Conservation (phyloP, 805 yeast species). For the Candida nanaspora region DNA sequence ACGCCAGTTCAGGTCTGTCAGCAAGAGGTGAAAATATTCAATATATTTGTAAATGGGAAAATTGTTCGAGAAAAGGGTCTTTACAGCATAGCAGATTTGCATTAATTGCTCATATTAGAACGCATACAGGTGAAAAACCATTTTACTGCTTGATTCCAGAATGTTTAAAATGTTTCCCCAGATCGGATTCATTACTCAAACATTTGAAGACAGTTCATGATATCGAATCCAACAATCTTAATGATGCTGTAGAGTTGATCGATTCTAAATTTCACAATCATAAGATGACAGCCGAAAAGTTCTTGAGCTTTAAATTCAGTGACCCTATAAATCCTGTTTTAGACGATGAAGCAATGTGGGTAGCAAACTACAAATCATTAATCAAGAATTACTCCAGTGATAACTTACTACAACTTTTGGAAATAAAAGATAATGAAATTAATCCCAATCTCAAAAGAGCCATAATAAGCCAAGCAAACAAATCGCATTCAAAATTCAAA, state of each 20-base stretch:
- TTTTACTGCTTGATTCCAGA: slow-evolving; percentile 60
- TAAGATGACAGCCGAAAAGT: not conserved
- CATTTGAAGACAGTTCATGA: slow-evolving; percentile 60
- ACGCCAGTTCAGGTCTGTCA: slow-evolving; percentile 2
- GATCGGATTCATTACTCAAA: slow-evolving; percentile 56
- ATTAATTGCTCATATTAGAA: slow-evolving; percentile 52
- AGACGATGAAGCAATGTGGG: not conserved
- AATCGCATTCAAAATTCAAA: not conserved
- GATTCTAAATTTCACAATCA: slow-evolving; percentile 3
- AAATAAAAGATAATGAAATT: not conserved
- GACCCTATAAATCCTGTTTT: not conserved
- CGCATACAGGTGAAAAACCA: slow-evolving; percentile 64
- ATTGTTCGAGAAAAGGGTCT: slow-evolving; percentile 45
- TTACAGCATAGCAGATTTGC: slow-evolving; percentile 50
- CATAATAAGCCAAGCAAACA: not conserved
- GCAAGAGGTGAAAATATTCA: slow-evolving; percentile 21
- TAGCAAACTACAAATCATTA: not conserved
- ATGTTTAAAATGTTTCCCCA: slow-evolving; percentile 51
- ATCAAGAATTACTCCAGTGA: not conserved
- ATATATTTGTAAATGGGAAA: slow-evolving; percentile 56
- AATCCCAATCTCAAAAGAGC: not conserved
- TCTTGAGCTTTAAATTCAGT: slow-evolving; percentile 4
- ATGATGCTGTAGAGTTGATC: slow-evolving; percentile 14
- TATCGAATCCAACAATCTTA: slow-evolving; percentile 24
- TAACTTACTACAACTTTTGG: not conserved